Base-by-base conservation (phyloP, 140 eudicot species). In the Bidens hawaiensis region DNA sequence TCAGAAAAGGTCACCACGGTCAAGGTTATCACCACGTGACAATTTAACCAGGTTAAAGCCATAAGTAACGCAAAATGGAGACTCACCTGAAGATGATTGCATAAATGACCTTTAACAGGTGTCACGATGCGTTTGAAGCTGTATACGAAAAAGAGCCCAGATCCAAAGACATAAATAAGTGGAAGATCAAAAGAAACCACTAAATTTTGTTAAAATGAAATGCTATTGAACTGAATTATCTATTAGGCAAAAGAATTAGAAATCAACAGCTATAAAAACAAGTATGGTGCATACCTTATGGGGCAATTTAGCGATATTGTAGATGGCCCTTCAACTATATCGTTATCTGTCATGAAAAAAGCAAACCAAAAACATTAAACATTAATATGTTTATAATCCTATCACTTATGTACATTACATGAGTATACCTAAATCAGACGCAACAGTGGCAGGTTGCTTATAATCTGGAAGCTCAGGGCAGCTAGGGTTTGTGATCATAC, bases 51-150 rank as follows among this genome's bases (percentile, higher is more conserved):
- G 11, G 36, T n/a, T 12, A 27, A 24, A 27, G 4, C 27, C 41
- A 13, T 4, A 24, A 60, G 62, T 18, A 41, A 47, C 14, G 52
- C 70, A 22, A 4, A 14, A 30, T 42, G 17, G 54, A 48, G 27
- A 27, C 68, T 77, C 43, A 79, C 97, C 90, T 86, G 95, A 73
- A 61, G 75, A 75, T 90, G 97, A 10, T 86, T 90, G 81, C 97
- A 90, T 21, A 69, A 64, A 48, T 77, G 79, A 60, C 97, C 97
- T 82, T 90, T 90, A 21, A 78, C 89, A 46, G 97, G 97, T 56
- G 83, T 81, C 34, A 60, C 68, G 40, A 90, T 86, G 34, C 94
- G 88, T 67, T 15, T 82, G 64, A 85, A 85, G 73, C 96, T 89
- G 81, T 65, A 54, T 46, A 71, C 65, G 36, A 57, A n/a, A n/a